Conservation (phyloP, 139 green algal genomes). For the Volvox reticuliferus region DNA sequence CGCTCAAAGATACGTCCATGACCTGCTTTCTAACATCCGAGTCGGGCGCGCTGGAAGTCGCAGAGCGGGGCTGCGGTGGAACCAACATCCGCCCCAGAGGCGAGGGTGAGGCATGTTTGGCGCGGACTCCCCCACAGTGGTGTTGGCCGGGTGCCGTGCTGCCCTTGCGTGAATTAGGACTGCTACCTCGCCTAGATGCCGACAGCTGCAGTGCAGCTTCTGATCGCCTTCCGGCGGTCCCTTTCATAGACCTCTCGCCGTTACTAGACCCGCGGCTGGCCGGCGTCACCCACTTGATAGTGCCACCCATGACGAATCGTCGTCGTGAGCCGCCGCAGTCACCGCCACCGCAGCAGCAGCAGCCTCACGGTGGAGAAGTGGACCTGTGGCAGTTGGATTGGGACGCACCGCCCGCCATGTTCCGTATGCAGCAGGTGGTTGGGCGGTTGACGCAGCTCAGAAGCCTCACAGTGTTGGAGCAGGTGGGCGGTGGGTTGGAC, state of each 20-base stretch:
- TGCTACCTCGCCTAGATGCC: neutral
- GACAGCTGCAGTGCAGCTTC: no score
- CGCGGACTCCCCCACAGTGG: no score
- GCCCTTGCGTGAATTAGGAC: neutral
- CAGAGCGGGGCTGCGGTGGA: no score
- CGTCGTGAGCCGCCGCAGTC: neutral
- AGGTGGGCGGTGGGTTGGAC: neutral
- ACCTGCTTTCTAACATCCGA: no score
- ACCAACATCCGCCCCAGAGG: neutral
- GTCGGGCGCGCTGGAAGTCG: no score
- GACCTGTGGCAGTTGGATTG: neutral
- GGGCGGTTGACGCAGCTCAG: slow-evolving; percentile 16
- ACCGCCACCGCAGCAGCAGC: neutral
- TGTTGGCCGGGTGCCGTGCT: neutral
- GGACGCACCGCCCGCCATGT: neutral
- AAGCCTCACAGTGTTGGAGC: neutral
- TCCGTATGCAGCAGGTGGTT: neutral
- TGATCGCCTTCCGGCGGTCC: neutral
- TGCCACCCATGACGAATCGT: neutral
- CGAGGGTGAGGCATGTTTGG: neutral
- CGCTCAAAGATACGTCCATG: no score
- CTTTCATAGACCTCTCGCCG: slow-evolving; percentile 11
- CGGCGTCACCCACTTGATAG: neutral
- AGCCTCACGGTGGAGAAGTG: neutral
- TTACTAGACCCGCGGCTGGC: neutral